Conservation (phyloP, 352 stramenopile genomes). For the Nothophytophthora sp. region DNA sequence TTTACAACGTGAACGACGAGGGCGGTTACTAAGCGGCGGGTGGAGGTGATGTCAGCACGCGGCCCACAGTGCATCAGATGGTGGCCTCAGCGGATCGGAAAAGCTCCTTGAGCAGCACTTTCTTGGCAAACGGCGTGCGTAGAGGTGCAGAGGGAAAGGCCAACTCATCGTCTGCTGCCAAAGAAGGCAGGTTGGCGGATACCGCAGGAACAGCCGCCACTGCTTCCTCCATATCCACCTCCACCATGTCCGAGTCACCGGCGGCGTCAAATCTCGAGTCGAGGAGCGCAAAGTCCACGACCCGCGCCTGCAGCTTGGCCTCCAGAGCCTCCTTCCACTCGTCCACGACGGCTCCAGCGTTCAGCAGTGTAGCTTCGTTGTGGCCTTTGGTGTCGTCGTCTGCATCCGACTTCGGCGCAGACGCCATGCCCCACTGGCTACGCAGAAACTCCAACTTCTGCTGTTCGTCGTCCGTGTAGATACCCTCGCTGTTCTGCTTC, state of each 20-base stretch:
- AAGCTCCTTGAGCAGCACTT: conserved; percentile 40
- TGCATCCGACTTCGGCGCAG: conserved; percentile 1
- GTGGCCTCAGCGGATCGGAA: conserved; percentile 41
- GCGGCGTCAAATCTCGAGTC: conserved; percentile 26
- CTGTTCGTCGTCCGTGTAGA: conserved; percentile 21
- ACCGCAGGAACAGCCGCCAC: too few species aligned
- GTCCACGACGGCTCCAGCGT: conserved; percentile 26
- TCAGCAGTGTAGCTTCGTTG: conserved; percentile 27
- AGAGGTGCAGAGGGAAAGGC: conserved; percentile 27
- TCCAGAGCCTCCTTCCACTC: conserved; percentile 38
- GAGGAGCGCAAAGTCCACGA: conserved; percentile 44
- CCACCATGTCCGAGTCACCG: conserved; percentile 1
- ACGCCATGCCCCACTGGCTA: conserved; percentile 17
- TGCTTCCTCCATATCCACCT: conserved; percentile 1
- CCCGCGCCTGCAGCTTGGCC: conserved; percentile 11
- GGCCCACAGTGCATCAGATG: conserved; percentile 24
- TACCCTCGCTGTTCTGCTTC: background rate
- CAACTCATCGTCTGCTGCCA: conserved; percentile 27
- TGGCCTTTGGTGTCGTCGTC: conserved; percentile 9
- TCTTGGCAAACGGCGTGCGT: conserved; percentile 26
- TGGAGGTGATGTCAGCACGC: conserved; percentile 6
- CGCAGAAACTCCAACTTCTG: conserved; percentile 31
- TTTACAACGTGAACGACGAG: too few species aligned
- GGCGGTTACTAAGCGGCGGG: background rate
- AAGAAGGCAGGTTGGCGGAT: conserved; percentile 22